A percentile compares a stretch with the other conserved stretches of the same genome.
phyloP scores from a whole-genome alignment of 108 stramenopile genomes.

The Bacterosira constricta region DNA sequence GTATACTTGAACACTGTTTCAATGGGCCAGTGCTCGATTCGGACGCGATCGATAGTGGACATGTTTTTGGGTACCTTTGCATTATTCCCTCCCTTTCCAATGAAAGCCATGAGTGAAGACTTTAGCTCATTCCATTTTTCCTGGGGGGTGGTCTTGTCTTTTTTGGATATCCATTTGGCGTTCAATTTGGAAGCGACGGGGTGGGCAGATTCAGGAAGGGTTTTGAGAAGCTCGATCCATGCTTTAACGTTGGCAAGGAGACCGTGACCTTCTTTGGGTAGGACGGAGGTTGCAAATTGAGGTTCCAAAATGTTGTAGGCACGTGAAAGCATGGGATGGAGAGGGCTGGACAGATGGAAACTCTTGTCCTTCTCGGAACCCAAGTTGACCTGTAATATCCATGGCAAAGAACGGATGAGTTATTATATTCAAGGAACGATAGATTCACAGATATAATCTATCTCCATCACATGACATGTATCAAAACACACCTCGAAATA shows the following conservation, averaged over 20 bases:
- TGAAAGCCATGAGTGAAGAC: conserved; percentile 57
- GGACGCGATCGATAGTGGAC: conserved; percentile 54
- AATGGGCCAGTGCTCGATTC: conserved; percentile 84
- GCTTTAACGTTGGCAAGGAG: conserved; percentile 76
- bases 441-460: no score
- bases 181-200: conserved; percentile 55
- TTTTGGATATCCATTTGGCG: conserved; percentile 62
- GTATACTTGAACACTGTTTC: conserved; percentile 92
- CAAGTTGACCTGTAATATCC: conserved; percentile 62
- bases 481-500: conserved; percentile 90
- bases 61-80: conserved; percentile 54
- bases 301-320: conserved; percentile 91
- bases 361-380: conserved; percentile 77
- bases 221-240: conserved; percentile 85
- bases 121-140: conserved; percentile 90
- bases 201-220: conserved; percentile 79
- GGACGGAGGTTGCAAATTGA: conserved; percentile 81
- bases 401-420: background rate
- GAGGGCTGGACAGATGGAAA: conserved; percentile 58
- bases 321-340: conserved; percentile 92
- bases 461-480: background rate
- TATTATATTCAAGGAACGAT: conserved; percentile 1
- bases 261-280: conserved; percentile 83
- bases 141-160: conserved; percentile 35
- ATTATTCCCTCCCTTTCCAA: conserved; percentile 14